A percentile compares a stretch with the other conserved stretches of the same genome.
Conservation (phyloP, 805 yeast species). For the Wickerhamomyces rabaulensis region DNA sequence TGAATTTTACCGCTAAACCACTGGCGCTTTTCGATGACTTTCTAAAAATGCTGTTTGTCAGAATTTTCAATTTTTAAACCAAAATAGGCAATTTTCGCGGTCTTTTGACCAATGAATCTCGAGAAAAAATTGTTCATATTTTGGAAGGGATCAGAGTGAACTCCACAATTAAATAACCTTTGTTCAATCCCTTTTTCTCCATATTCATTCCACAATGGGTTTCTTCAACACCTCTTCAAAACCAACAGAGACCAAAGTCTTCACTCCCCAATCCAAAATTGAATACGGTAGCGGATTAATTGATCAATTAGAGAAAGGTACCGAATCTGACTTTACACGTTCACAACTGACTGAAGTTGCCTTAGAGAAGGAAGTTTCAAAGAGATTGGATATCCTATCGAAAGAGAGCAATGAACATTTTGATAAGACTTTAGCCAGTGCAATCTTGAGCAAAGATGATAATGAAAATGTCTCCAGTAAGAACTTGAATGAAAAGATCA, state of each 20-base stretch:
- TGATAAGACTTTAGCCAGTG: conserved; percentile 41
- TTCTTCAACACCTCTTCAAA: conserved; percentile 43
- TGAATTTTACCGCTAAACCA: conserved; percentile 49
- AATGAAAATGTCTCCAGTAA: conserved; percentile 26
- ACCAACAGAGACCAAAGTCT: conserved; percentile 57
- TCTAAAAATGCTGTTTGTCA: neutral
- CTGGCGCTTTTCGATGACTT: conserved; percentile 15
- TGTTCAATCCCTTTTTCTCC: neutral
- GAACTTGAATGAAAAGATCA: conserved; percentile 37
- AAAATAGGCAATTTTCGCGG: neutral
- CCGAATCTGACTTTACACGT: conserved; percentile 67
- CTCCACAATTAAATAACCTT: neutral
- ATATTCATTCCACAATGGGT: conserved; percentile 39
- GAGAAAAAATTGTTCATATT: neutral
- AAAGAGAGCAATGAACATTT: conserved; percentile 46
- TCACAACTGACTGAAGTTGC: conserved; percentile 62
- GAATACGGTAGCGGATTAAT: conserved; percentile 62
- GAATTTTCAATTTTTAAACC: neutral
- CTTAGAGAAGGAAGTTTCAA: conserved; percentile 59
- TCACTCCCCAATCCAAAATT: conserved; percentile 61
- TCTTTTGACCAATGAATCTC: neutral
- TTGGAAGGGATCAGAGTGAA: neutral
- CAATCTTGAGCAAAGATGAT: conserved; percentile 33
- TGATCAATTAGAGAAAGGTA: conserved; percentile 54
- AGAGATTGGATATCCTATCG: conserved; percentile 51